Conservation (phyloP, 768 basidiomycete genomes). For the Boletus insuetus region DNA sequence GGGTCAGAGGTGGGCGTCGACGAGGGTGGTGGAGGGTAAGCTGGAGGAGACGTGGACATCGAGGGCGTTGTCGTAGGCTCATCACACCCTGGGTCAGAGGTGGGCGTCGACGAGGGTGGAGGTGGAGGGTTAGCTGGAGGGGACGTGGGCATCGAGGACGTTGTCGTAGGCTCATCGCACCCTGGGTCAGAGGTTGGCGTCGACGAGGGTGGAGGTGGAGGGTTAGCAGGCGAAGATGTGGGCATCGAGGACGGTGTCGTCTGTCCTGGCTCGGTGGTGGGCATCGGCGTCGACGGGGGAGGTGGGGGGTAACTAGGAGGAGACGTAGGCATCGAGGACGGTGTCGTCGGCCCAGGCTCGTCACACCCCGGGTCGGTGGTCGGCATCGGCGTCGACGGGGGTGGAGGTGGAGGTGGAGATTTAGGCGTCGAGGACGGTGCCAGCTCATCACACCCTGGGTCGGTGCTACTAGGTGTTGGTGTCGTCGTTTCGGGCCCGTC, state of each 20-base stretch:
- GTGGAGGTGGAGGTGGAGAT: background rate
- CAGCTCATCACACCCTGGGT: background rate
- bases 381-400: background rate
- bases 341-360: background rate
- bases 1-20: background rate
- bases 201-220: background rate
- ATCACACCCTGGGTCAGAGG: background rate
- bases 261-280: background rate
- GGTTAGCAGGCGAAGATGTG: background rate
- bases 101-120: background rate
- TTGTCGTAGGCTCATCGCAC: background rate
- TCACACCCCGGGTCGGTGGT: background rate
- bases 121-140: background rate
- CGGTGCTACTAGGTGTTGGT: background rate
- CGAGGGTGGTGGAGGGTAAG: background rate
- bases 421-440: background rate
- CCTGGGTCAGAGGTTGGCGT: background rate
- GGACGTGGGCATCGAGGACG: background rate
- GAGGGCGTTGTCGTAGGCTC: background rate
- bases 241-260: background rate
- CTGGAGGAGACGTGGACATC: background rate
- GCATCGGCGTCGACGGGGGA: background rate
- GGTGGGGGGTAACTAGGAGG: too few species aligned
- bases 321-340: background rate
- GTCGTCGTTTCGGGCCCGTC: background rate